phyloP scores from a whole-genome alignment of 2,329 filamentous ascomycete genomes.

The Exophiala sp. region DNA sequence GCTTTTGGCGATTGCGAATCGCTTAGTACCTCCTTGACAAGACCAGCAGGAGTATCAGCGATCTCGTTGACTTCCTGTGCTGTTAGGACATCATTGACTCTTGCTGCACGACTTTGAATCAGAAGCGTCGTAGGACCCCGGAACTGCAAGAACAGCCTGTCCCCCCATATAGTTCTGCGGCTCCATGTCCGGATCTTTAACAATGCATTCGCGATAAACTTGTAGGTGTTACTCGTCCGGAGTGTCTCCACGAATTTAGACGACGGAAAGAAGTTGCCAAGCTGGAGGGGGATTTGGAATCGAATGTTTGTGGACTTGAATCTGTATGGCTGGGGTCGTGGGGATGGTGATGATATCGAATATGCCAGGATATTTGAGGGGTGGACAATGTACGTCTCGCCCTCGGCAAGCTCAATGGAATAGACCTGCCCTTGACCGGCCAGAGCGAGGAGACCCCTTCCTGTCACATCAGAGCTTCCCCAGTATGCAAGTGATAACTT shows the following conservation, averaged over 20 bases:
- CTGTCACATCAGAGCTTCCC: conserved; percentile 84
- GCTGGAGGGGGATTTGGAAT: conserved; percentile 69
- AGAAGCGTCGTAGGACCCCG: conserved; percentile 79
- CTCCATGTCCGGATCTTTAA: conserved; percentile 69
- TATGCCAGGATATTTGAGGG: conserved; percentile 90
- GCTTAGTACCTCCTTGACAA: conserved; percentile 53
- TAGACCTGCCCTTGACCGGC: conserved; percentile 86
- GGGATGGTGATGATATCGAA: conserved; percentile 56
- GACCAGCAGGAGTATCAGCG: conserved; percentile 71
- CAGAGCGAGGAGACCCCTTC: conserved; percentile 77
- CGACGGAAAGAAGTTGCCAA: conserved; percentile 60
- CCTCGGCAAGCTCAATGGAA: conserved; percentile 69
- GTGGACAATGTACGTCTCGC: conserved; percentile 86
- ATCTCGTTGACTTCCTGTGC: conserved; percentile 81
- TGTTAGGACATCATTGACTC: conserved; percentile 71
- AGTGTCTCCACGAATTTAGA: conserved; percentile 68
- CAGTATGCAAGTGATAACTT: conserved; percentile 68
- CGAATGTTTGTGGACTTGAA: conserved; percentile 70
- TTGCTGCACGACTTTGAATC: conserved; percentile 77
- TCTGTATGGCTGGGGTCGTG: conserved; percentile 74
- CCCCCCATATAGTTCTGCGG: conserved; percentile 83
- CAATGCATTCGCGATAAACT: conserved; percentile 56
- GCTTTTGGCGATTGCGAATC: conserved; percentile 14
- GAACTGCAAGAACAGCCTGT: conserved; percentile 85
- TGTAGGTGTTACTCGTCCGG: conserved; percentile 67